These are phyloP conservation scores for Casuarina cunninghamiana DNA, from an alignment of 306 rosid genomes.

Conservation along the genomic window DNA sequence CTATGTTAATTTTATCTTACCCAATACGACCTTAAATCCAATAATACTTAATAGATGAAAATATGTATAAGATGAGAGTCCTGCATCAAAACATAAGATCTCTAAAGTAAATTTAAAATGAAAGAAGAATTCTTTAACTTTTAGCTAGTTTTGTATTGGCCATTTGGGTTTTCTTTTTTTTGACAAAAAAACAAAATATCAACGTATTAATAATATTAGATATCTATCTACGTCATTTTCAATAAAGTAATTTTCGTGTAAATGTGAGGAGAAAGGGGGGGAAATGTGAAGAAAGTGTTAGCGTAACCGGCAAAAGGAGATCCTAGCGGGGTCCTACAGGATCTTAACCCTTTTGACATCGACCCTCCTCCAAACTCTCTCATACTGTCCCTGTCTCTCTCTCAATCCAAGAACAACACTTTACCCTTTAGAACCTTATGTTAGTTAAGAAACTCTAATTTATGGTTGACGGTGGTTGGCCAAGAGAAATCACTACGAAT, in stretches of 20 bases:
- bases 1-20: too few relatives aligned
- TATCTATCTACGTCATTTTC: background rate
- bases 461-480: slow-evolving; percentile 44
- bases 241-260: too few relatives aligned
- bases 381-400: slow-evolving; percentile 8
- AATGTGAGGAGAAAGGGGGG: background rate
- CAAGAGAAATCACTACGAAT: slow-evolving; percentile 34
- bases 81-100: too few relatives aligned
- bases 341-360: slow-evolving; percentile 53
- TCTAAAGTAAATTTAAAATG: too few relatives aligned
- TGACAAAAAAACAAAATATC: too few relatives aligned
- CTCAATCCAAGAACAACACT: slow-evolving; percentile 30
- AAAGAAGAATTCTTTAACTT: too few relatives aligned
- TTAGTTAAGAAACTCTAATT: slow-evolving; percentile 29
- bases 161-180: too few relatives aligned
- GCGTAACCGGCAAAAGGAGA: slow-evolving; percentile 66
- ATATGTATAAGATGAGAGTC: too few relatives aligned
- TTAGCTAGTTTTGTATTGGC: too few relatives aligned
- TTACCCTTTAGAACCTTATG: slow-evolving; percentile 21
- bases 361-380: slow-evolving; percentile 57
- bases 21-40: too few relatives aligned
- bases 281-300: slow-evolving; percentile 26
- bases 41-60: too few relatives aligned
- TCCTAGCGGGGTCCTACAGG: slow-evolving; percentile 64
- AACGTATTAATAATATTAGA: too few relatives aligned